phyloP scores from a whole-genome alignment of 768 basidiomycete genomes.

The Pleurotus platypus region DNA sequence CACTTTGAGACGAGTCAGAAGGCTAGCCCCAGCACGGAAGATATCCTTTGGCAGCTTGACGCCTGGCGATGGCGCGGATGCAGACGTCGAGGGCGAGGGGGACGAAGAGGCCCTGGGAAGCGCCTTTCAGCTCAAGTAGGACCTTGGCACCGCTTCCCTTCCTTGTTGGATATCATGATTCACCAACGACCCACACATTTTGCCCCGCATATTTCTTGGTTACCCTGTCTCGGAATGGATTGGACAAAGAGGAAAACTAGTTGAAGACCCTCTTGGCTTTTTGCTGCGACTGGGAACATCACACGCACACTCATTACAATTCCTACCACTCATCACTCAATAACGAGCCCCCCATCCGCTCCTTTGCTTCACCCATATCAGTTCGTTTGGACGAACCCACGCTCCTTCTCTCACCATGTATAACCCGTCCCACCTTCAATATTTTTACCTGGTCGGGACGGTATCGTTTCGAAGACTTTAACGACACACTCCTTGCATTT shows the following conservation, averaged over 20 bases:
- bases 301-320: conserved; percentile 1
- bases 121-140: conserved; percentile 65
- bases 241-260: background rate
- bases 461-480: background rate
- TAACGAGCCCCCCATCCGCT: conserved; percentile 1
- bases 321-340: conserved; percentile 1
- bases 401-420: background rate
- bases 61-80: conserved; percentile 30
- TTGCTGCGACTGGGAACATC: background rate
- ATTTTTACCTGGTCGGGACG: conserved; percentile 5
- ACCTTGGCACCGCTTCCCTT: background rate
- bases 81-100: conserved; percentile 29
- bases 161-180: background rate
- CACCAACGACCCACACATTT: background rate
- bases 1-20: conserved; percentile 48
- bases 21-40: conserved; percentile 43
- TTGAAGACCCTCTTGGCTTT: background rate
- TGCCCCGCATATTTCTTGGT: background rate
- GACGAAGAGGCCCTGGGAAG: conserved; percentile 51
- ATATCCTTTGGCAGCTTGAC: conserved; percentile 66
- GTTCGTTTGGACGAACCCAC: background rate
- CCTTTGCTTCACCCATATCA: conserved; percentile 7
- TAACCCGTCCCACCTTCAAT: background rate
- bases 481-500: conserved; percentile 8
- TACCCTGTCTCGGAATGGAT: conserved; percentile 4